Percentiles rank a stretch among this genome's conserved stretches.
phyloP scores from a whole-genome alignment of 345 rosid genomes.

The Trapa incisa region DNA sequence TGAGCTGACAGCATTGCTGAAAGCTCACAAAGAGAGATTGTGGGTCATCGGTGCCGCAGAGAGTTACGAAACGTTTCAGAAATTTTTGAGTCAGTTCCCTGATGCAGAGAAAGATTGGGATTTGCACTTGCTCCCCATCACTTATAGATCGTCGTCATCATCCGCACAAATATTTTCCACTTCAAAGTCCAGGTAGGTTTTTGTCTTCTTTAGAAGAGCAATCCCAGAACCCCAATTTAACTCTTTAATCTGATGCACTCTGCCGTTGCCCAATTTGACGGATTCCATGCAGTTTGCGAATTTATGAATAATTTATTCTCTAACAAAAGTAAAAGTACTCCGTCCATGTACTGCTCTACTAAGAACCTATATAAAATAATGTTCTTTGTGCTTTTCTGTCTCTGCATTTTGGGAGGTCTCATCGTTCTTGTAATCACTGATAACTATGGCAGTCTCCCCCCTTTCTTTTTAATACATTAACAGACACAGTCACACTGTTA shows the following conservation, averaged over 20 bases:
- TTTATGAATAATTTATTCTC: not conserved
- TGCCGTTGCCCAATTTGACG: not conserved
- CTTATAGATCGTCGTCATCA: constrained; percentile 20
- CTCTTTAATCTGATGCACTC: not conserved
- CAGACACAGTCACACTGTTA: not conserved
- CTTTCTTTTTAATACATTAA: too few species aligned
- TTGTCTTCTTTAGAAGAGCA: not conserved
- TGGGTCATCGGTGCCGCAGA: constrained; percentile 54
- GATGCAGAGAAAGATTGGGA: constrained; percentile 62
- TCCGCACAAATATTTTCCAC: constrained; percentile 21
- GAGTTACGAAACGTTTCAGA: constrained; percentile 39
- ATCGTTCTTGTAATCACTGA: not conserved
- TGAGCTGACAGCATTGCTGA: constrained; percentile 32
- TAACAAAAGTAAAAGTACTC: not conserved
- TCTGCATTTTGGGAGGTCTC: not conserved
- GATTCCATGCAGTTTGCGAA: not conserved
- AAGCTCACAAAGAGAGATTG: constrained; percentile 28
- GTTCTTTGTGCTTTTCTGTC: not conserved
- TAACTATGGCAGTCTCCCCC: not conserved
- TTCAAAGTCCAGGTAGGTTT: constrained; percentile 54
- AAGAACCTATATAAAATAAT: not conserved
- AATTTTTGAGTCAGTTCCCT: constrained; percentile 40
- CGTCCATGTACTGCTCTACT: not conserved
- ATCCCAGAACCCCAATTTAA: not conserved
- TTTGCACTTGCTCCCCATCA: constrained; percentile 58